phyloP scores from a whole-genome alignment of 768 basidiomycete species.

The Podaxis sp. region DNA sequence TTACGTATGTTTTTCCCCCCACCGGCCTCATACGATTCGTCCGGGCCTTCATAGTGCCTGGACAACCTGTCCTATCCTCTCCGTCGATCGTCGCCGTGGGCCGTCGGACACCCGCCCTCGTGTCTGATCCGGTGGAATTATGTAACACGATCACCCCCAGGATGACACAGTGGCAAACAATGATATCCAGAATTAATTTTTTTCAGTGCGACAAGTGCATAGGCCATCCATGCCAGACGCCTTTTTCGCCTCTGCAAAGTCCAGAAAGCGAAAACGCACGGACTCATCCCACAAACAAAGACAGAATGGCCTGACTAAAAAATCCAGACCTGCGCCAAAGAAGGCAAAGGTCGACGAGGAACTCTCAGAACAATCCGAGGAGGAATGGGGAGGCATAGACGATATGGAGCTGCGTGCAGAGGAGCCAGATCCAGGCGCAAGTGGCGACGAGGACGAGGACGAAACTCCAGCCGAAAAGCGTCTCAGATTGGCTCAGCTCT shows the following conservation, averaged over 20 bases:
- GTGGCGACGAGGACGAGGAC: constrained; percentile 81
- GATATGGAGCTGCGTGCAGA: constrained; percentile 70
- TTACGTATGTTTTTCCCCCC: neutral
- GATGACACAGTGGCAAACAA: constrained; percentile 1
- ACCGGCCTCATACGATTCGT: neutral
- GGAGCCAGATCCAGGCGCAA: constrained; percentile 52
- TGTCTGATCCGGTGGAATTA: neutral
- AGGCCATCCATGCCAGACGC: constrained; percentile 68
- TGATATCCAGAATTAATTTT: neutral
- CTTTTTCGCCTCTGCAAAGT: constrained; percentile 69
- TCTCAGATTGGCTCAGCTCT: constrained; percentile 85
- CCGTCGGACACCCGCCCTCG: neutral
- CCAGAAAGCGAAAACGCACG: constrained; percentile 61
- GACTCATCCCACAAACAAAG: constrained; percentile 24
- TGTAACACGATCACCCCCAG: neutral
- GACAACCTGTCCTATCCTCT: neutral
- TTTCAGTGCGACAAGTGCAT: neutral
- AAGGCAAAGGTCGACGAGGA: constrained; percentile 56
- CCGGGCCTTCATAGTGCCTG: neutral
- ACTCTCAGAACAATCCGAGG: constrained; percentile 62
- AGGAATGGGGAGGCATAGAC: constrained; percentile 47
- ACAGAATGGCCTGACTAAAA: constrained; percentile 11
- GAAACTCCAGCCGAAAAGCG: constrained; percentile 96
- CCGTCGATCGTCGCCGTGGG: neutral
- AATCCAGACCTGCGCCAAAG: constrained; percentile 19